These are phyloP conservation scores for Golubevia sp. DNA, from an alignment of 1,284 basidiomycete genomes.

Conservation along the genomic window DNA sequence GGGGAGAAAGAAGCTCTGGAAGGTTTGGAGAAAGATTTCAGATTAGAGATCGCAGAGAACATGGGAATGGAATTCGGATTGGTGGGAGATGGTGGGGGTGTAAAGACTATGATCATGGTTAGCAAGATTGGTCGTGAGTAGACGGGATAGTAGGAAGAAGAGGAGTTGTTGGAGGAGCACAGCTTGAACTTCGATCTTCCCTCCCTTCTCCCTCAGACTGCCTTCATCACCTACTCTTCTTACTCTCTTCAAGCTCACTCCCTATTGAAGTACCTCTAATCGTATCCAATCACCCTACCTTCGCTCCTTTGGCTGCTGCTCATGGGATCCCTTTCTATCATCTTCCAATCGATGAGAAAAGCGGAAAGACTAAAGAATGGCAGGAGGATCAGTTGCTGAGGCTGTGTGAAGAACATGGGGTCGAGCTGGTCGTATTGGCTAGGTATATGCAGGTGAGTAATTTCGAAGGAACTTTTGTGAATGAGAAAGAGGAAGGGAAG, in stretches of 20 bases:
- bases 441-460: conserved; percentile 44
- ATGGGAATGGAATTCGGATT: conserved; percentile 41
- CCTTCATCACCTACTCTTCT: conserved; percentile 55
- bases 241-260: conserved; percentile 5
- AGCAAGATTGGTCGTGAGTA: conserved; percentile 46
- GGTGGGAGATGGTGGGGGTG: conserved; percentile 42
- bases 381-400: conserved; percentile 53
- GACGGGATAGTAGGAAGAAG: neutral
- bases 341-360: conserved; percentile 42
- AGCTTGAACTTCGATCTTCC: neutral
- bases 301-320: conserved; percentile 38
- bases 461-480: too few species aligned
- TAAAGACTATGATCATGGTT: conserved; percentile 55
- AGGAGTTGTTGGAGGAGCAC: neutral
- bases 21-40: conserved; percentile 17
- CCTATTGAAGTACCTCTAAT: conserved; percentile 28
- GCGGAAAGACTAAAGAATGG: conserved; percentile 54
- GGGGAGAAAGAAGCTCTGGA: conserved; percentile 5
- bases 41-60: conserved; percentile 10
- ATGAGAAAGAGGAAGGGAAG: neutral
- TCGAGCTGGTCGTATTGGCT: conserved; percentile 56
- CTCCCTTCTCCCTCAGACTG: conserved; percentile 22
- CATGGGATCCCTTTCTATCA: conserved; percentile 58
- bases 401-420: conserved; percentile 42
- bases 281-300: conserved; percentile 55